phyloP scores from a whole-genome alignment of 768 basidiomycete species.

The Myochromella boudieri region DNA sequence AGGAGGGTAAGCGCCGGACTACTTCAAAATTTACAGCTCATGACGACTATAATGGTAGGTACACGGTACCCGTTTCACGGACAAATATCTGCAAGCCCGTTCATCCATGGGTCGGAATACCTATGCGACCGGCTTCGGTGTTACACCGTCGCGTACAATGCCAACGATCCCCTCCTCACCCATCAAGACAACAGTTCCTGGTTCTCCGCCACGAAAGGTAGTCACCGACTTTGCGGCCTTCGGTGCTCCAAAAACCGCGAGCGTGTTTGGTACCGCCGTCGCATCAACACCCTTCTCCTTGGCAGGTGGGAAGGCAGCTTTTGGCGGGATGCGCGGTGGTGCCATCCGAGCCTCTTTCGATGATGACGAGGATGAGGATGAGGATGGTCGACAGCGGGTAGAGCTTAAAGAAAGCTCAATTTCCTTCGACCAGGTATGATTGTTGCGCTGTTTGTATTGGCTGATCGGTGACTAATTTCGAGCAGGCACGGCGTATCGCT shows the following conservation, averaged over 20 bases:
- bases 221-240: conserved; percentile 89
- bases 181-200: conserved; percentile 34
- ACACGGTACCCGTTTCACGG: conserved; percentile 93
- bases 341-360: conserved; percentile 37
- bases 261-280: conserved; percentile 84
- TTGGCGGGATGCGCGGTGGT: conserved; percentile 68
- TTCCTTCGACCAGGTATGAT: conserved; percentile 84
- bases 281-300: conserved; percentile 78
- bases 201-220: conserved; percentile 84
- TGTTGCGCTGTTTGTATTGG: neutral
- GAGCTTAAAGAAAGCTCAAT: conserved; percentile 83
- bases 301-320: conserved; percentile 79
- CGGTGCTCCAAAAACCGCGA: conserved; percentile 68
- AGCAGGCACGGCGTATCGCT: conserved; percentile 77
- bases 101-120: conserved; percentile 54
- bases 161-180: conserved; percentile 42
- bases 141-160: conserved; percentile 43
- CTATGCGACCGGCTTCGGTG: conserved; percentile 52
- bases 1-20: conserved; percentile 62
- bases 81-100: conserved; percentile 86
- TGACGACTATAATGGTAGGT: conserved; percentile 66
- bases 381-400: conserved; percentile 66
- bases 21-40: conserved; percentile 9
- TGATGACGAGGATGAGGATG: conserved; percentile 76
- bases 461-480: conserved; percentile 9